Base-by-base conservation (phyloP, 225 moss, liverwort and hornwort genomes). In the Asterella californica region DNA sequence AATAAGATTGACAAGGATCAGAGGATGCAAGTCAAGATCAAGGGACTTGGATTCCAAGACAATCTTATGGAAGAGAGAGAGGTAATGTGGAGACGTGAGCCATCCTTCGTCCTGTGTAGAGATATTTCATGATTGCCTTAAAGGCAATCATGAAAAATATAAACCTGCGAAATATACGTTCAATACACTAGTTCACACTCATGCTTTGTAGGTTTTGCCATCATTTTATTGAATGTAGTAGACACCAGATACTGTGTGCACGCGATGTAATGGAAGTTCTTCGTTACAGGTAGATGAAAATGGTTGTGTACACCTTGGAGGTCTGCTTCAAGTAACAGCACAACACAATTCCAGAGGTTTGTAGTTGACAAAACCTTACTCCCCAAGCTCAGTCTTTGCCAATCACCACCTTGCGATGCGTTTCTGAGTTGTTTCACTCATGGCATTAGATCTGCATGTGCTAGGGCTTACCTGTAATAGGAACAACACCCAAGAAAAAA, bases 251-350 rank as follows among this genome's bases (percentile, higher is more conserved):
- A 42, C 7, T 42, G 42, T 42, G 42, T 42, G 42, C 42, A 42
- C 42, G 42, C 42, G 42, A 42, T 7, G 42, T 42, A 42, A 42
- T 42, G 52, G 17, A 14, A 1, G 38, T 50, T 61, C 27, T 59
- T 6, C 19, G 27, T 60, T 63, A 53, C 86, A 92, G 92, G 78
- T 90, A 18, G 83, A 80, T 85, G 85, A 90, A 18, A 11, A 65
- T 30, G 92, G 91, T 38, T 83, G 83, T 42, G 24, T 92, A 27
- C 76, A 90, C 24, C 81, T 91, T 49, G 90, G 90, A 79, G 92
- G 91, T 27, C 82, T 91, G 36, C 67, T 92, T 25, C 77, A 65
- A 66, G 90, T 92, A 27, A 90, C 83, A 10, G 83, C 87, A 25
- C 79, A 78, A 7, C 88, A 88, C 45, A 87, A 88, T 62, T 89